These are phyloP conservation scores for Globisporangium cylindrosporum DNA, from an alignment of 352 stramenopile species.

Conservation along the genomic window DNA sequence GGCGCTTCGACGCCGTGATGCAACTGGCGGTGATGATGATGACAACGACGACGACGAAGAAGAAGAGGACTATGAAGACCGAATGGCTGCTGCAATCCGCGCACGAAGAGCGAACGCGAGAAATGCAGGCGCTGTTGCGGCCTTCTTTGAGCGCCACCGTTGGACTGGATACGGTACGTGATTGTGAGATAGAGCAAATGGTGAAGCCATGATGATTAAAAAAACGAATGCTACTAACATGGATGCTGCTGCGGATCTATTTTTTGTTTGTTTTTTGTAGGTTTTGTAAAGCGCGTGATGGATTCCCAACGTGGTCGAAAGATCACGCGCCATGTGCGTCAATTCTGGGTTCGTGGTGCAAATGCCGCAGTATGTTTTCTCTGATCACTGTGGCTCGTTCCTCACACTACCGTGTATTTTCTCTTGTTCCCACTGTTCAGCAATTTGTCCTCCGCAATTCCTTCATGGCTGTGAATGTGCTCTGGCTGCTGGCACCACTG, in stretches of 20 bases:
- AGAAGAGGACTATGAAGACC: neutral
- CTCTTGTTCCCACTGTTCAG: constrained; percentile 9
- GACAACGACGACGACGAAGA: neutral
- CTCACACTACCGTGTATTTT: neutral
- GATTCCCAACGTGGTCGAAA: constrained; percentile 22
- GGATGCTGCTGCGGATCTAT: neutral
- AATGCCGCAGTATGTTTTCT: neutral
- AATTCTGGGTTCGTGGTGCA: constrained; percentile 36
- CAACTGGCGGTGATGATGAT: neutral
- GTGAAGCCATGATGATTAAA: neutral
- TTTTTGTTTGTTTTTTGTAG: neutral
- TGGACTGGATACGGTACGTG: constrained; percentile 9
- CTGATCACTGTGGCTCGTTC: neutral
- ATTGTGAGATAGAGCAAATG: too few species aligned
- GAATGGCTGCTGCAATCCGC: neutral
- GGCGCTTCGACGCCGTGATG: constrained; percentile 14
- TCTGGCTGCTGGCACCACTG: constrained; percentile 70
- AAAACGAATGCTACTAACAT: neutral
- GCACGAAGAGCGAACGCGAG: neutral
- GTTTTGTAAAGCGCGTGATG: constrained; percentile 7
- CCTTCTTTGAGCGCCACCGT: constrained; percentile 11
- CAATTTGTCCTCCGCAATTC: constrained; percentile 53
- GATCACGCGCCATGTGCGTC: constrained; percentile 23
- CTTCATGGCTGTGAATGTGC: constrained; percentile 71
- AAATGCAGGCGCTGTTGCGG: neutral